Evolutionary conservation across 202 grass and related monocot species (phyloP).

Genomic region (Cymbopogon flexuosus): DNA sequence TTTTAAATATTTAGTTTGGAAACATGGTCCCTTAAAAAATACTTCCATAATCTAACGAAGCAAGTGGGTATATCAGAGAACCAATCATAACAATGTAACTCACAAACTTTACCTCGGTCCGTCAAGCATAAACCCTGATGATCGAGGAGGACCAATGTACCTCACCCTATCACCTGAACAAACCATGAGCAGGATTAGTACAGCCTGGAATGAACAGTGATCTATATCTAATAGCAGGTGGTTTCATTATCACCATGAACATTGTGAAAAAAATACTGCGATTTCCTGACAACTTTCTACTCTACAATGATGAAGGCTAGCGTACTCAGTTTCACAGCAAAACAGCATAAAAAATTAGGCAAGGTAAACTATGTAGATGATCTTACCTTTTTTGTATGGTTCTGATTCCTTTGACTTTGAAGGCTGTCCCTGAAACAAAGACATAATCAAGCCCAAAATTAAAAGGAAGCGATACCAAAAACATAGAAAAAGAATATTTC

Average conservation of each 20-base stretch:
- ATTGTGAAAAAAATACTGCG: background rate
- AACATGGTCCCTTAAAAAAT: background rate
- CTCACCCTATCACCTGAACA: constrained; percentile 89
- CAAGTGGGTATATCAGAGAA: background rate
- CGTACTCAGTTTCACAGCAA: background rate
- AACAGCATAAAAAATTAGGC: background rate
- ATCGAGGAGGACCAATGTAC: constrained; percentile 49
- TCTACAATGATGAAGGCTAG: background rate
- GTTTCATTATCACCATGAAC: constrained; percentile 19
- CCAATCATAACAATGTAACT: constrained; percentile 12
- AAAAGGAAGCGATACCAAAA: background rate
- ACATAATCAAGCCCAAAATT: background rate
- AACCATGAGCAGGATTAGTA: constrained; percentile 36
- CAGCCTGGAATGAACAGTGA: constrained; percentile 14
- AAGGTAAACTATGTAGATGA: background rate
- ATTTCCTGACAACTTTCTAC: background rate
- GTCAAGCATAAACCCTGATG: constrained; percentile 30
- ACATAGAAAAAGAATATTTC: background rate
- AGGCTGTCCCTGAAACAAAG: constrained; percentile 64
- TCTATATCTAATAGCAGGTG: constrained; percentile 14
- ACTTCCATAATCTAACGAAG: background rate
- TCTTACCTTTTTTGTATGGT: constrained; percentile 63
- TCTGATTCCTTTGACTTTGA: constrained; percentile 72
- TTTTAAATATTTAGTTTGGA: background rate
- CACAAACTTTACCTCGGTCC: constrained; percentile 40